Evolutionary conservation across 2,329 filamentous ascomycete genomes (phyloP).

Genomic region (Leptographium procerum): DNA sequence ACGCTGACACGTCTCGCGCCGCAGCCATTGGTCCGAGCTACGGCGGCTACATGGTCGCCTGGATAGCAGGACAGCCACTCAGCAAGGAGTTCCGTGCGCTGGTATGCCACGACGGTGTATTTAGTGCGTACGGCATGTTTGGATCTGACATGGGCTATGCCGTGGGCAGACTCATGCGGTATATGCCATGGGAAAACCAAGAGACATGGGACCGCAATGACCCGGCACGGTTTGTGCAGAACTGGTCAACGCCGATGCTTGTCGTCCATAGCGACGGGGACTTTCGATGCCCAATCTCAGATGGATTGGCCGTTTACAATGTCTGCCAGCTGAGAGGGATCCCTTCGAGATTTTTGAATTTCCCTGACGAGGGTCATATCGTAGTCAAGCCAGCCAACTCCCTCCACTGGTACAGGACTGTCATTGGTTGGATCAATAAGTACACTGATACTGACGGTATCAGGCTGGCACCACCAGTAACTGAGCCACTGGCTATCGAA

Average conservation of each 20-base stretch:
- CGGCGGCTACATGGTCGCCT: background rate
- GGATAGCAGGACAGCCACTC: background rate
- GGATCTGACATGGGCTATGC: too few relatives aligned
- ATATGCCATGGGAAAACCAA: too few relatives aligned
- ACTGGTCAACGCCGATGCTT: too few relatives aligned
- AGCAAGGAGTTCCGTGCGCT: background rate
- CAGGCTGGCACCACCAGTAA: background rate
- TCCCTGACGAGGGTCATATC: background rate
- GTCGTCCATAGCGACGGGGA: too few relatives aligned
- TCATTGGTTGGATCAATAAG: background rate
- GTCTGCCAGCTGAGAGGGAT: background rate
- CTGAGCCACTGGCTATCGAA: too few relatives aligned
- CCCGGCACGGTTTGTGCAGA: too few relatives aligned
- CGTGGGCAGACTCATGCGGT: too few relatives aligned
- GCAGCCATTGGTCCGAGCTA: background rate
- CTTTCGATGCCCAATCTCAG: background rate
- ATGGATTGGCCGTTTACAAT: background rate
- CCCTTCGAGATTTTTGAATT: background rate
- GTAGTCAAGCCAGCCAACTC: background rate
- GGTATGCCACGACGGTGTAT: background rate
- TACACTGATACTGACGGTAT: background rate
- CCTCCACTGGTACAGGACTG: background rate
- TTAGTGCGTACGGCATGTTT: too few relatives aligned
- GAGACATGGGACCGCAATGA: too few relatives aligned
- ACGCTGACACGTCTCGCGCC: background rate